These are phyloP conservation scores for Tylopilus cervinicoccineus DNA, from an alignment of 768 basidiomycete species.

Conservation along the genomic window DNA sequence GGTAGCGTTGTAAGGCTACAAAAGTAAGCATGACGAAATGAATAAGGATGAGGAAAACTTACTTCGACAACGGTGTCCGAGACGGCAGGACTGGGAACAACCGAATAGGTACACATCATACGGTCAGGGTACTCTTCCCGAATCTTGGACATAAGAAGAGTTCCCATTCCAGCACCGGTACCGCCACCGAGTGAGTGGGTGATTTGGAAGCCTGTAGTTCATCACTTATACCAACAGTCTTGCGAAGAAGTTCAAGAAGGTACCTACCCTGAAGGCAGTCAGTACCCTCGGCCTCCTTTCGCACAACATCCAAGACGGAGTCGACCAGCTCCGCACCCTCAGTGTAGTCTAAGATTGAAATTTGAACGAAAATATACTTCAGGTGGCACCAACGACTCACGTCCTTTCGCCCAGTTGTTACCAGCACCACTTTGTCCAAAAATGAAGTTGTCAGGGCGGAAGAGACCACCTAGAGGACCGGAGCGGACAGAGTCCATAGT, in stretches of 20 bases:
- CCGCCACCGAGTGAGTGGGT: conserved; percentile 99
- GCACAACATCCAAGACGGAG: conserved; percentile 95
- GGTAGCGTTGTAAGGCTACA: conserved; percentile 94
- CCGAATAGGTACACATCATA: conserved; percentile 99
- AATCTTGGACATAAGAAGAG: conserved; percentile 97
- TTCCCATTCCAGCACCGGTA: conserved; percentile 99
- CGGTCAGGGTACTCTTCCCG: conserved; percentile 98
- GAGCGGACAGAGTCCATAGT: conserved; percentile 93
- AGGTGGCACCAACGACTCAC: conserved; percentile 46
- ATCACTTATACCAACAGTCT: conserved; percentile 4
- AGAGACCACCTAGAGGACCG: conserved; percentile 85
- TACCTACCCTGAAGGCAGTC: conserved; percentile 92
- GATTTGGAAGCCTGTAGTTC: conserved; percentile 84
- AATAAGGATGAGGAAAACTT: conserved; percentile 8
- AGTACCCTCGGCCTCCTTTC: conserved; percentile 97
- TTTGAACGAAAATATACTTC: background rate
- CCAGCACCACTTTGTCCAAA: conserved; percentile 98
- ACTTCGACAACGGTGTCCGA: conserved; percentile 99
- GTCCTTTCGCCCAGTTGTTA: conserved; percentile 99
- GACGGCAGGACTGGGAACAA: conserved; percentile 95
- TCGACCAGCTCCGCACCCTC: conserved; percentile 99
- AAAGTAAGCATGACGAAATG: background rate
- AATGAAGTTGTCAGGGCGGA: conserved; percentile 98
- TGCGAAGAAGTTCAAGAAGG: background rate
- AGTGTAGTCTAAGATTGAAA: conserved; percentile 55